phyloP scores from a whole-genome alignment of 345 rosid species.

The Camelina neglecta region DNA sequence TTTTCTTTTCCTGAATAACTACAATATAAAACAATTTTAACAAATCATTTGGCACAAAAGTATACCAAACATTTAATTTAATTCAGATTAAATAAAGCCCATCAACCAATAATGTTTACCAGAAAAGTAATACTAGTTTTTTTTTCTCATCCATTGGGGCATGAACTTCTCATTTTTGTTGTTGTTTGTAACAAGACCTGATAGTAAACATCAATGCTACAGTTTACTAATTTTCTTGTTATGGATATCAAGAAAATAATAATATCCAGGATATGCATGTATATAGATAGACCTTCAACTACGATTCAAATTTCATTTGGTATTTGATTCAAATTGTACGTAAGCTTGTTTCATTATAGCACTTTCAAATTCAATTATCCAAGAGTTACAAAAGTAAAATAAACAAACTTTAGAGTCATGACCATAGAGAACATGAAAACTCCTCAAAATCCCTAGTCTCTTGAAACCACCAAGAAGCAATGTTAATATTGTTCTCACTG shows the following conservation, averaged over 20 bases:
- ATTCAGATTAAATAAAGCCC: constrained; percentile 20
- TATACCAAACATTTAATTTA: constrained; percentile 27
- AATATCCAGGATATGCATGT: no score
- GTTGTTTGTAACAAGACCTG: constrained; percentile 12
- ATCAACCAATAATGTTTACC: constrained; percentile 30
- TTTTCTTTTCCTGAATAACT: background rate
- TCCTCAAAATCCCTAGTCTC: constrained; percentile 40
- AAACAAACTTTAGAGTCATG: constrained; percentile 3
- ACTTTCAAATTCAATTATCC: background rate
- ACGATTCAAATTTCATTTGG: background rate
- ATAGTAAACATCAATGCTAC: background rate
- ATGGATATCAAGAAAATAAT: no score
- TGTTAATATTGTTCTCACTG: constrained; percentile 29
- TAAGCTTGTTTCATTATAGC: no score
- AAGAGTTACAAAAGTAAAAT: background rate
- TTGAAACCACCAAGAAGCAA: constrained; percentile 43
- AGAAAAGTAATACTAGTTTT: background rate
- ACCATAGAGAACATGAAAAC: constrained; percentile 42
- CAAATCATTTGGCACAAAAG: constrained; percentile 36
- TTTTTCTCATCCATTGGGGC: constrained; percentile 3
- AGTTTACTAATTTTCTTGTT: background rate
- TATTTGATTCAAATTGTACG: background rate
- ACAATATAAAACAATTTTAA: constrained; percentile 3
- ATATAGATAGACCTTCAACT: background rate
- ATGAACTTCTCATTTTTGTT: constrained; percentile 24